Percentiles rank a stretch among this genome's conserved stretches.
These are phyloP conservation scores for Bruguiera hainesii DNA, from an alignment of 441 rosid species.

Conservation along the genomic window DNA sequence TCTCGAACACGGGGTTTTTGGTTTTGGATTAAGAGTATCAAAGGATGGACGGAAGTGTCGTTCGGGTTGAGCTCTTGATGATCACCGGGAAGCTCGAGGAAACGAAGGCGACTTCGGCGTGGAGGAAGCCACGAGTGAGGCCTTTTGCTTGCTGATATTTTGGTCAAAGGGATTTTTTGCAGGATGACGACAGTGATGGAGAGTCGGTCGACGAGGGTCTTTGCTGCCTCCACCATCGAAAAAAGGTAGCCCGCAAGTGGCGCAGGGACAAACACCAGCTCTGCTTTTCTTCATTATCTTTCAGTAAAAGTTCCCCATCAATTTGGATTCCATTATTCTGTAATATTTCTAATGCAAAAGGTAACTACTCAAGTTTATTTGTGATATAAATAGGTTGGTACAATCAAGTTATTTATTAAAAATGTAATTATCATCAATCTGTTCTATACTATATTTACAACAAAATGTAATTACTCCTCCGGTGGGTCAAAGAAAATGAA, in stretches of 20 bases:
- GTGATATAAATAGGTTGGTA: too few species aligned
- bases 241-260: conserved; percentile 33
- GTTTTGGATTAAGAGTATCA: not conserved
- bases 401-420: too few species aligned
- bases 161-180: not conserved
- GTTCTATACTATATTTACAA: too few species aligned
- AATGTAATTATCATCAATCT: too few species aligned
- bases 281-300: not conserved
- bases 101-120: not conserved
- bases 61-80: not conserved
- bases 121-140: not conserved
- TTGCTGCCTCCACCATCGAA: conserved; percentile 31
- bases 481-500: too few species aligned
- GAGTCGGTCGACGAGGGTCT: conserved; percentile 18
- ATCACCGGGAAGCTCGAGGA: not conserved
- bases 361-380: too few species aligned
- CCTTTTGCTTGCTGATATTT: not conserved
- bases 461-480: too few species aligned
- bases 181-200: conserved; percentile 4
- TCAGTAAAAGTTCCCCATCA: too few species aligned
- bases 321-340: too few species aligned
- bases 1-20: conserved; percentile 17
- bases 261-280: conserved; percentile 2
- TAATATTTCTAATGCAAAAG: too few species aligned
- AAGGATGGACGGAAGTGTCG: not conserved